Evolutionary conservation across 2,329 filamentous ascomycete genomes (phyloP), one percentile per base, ranked within the genome.

Genomic region (Fusarium burgessii): DNA sequence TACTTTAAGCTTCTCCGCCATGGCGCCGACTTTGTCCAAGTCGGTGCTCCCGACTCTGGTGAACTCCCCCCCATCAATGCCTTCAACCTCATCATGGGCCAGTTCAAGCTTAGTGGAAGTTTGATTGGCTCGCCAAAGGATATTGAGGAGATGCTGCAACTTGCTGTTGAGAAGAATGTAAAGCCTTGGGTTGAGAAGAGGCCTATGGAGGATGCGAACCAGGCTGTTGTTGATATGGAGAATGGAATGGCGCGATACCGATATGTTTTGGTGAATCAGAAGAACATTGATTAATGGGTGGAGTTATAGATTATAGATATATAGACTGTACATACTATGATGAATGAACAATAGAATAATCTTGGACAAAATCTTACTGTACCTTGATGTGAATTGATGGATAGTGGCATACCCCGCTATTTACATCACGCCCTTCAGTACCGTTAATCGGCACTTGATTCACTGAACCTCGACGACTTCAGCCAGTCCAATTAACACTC

Each of bases 1-100:
- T 93, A 92, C 78, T 82, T 93, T 64, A 78, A 82, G 32, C 82
- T 93, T 12, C 82, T 93, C 36, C 84, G 86, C 63, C 80, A 84
- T 18, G 85, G 88, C 51, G 91, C 91, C 8, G 84, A 83, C 17
- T 89, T 92, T 72, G 85, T 92, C 61, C 89, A 92, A 78, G 85
- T 93, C 47, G 91, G 68, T 8, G 70, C 62, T 60, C 83, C 36
- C 51, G 74, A 76, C 45, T 75, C 73, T 35, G 74, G 74, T 7
- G 66, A 72, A 25, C 59, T 76, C 0, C 74, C 74, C 27, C 69
- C 73, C 20, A 57, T 77, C 56, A 76, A 63, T 47, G 74, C 73
- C 35, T 76, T 76, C 50, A 60, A 60, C 29, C 70, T 76, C 15
- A 63, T 76, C 55, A 38, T 27, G 33, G 73, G 69, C 20, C 62